Percentiles rank a stretch among this genome's conserved stretches.
Evolutionary conservation across 305 asterid species (phyloP).

Genomic region (Fraxinus xanthoxyloides): DNA sequence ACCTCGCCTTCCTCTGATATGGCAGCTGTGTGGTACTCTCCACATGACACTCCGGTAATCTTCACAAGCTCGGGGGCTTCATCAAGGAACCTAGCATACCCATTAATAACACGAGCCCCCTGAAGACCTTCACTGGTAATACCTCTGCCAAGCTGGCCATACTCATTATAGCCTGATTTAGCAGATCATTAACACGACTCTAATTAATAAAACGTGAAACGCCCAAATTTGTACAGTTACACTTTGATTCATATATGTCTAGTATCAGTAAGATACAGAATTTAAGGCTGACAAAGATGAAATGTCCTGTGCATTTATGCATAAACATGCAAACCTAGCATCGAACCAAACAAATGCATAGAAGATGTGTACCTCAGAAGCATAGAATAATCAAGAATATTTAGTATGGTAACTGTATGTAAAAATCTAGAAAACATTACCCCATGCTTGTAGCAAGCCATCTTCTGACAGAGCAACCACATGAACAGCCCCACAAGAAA

Average conservation of each 20-base stretch:
- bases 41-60: conserved; percentile 86
- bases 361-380: not conserved
- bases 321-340: conserved; percentile 14
- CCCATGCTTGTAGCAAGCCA: conserved; percentile 93
- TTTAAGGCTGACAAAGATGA: conserved; percentile 15
- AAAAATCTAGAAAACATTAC: conserved; percentile 37
- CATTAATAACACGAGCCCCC: conserved; percentile 76
- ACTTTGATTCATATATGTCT: conserved; percentile 21
- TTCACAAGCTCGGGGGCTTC: conserved; percentile 96
- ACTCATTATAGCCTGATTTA: conserved; percentile 97
- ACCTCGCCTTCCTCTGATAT: conserved; percentile 94
- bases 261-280: conserved; percentile 9
- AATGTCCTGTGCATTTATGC: conserved; percentile 5
- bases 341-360: conserved; percentile 9
- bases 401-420: conserved; percentile 1
- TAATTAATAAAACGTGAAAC: conserved; percentile 40
- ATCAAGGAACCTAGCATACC: conserved; percentile 86
- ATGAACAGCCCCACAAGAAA: conserved; percentile 98
- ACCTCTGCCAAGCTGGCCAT: conserved; percentile 99
- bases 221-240: conserved; percentile 26
- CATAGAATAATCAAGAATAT: not conserved
- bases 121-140: conserved; percentile 93
- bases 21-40: conserved; percentile 94
- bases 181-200: conserved; percentile 53
- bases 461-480: conserved; percentile 92